A percentile compares a stretch with the other conserved stretches of the same genome.
Conservation (phyloP, 495 filamentous ascomycete species). For the Bombardia bombarda region DNA sequence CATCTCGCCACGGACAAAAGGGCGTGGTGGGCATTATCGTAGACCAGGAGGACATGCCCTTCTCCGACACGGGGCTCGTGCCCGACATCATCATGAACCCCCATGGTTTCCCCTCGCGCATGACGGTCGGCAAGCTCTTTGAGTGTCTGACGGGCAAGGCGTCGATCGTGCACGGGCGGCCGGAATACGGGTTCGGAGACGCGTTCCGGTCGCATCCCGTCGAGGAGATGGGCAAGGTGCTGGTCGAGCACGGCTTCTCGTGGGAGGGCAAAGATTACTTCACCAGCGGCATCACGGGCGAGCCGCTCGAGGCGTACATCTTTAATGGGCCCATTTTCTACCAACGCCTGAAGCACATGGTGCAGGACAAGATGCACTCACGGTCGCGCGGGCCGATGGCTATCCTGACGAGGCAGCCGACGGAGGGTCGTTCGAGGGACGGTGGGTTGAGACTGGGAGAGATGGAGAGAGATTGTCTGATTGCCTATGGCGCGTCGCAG, state of each 20-base stretch:
- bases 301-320: slow-evolving; percentile 88
- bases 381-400: slow-evolving; percentile 83
- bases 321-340: slow-evolving; percentile 99
- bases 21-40: slow-evolving; percentile 95
- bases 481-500: slow-evolving; percentile 90
- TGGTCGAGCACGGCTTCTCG: slow-evolving; percentile 83
- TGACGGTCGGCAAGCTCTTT: slow-evolving; percentile 98
- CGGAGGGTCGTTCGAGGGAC: slow-evolving; percentile 86
- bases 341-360: slow-evolving; percentile 99
- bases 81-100: slow-evolving; percentile 99
- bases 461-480: slow-evolving; percentile 97
- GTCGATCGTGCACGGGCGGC: slow-evolving; percentile 69
- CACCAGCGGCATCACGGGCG: slow-evolving; percentile 90
- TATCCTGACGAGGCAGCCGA: slow-evolving; percentile 90
- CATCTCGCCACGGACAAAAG: slow-evolving; percentile 97
- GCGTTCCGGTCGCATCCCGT: slow-evolving; percentile 92
- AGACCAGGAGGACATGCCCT: slow-evolving; percentile 94
- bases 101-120: slow-evolving; percentile 97
- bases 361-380: slow-evolving; percentile 99
- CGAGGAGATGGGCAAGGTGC: slow-evolving; percentile 75
- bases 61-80: slow-evolving; percentile 79
- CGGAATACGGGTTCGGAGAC: slow-evolving; percentile 75
- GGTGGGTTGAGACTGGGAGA: slow-evolving; percentile 92
- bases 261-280: slow-evolving; percentile 97
- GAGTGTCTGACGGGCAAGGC: slow-evolving; percentile 95